phyloP scores from a whole-genome alignment of 1,284 basidiomycete genomes.

The Agroathelia rolfsii region DNA sequence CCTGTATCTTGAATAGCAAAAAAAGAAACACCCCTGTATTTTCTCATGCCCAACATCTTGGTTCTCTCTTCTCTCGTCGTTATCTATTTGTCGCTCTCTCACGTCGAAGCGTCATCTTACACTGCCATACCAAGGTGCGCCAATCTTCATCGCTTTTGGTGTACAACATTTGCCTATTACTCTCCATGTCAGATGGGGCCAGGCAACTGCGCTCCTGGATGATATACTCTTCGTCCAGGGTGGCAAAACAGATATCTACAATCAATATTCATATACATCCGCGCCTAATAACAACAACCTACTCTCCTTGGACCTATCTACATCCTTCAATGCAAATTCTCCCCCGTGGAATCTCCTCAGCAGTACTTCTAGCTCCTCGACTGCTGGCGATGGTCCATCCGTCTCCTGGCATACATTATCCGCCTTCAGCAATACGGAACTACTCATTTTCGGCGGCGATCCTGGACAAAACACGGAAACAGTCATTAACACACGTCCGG shows the following conservation, averaged over 20 bases:
- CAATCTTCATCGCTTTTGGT: too few relatives aligned
- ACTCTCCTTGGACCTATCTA: conserved; percentile 55
- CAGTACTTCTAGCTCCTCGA: conserved; percentile 33
- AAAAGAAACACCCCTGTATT: too few relatives aligned
- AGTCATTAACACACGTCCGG: conserved; percentile 38
- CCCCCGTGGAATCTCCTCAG: conserved; percentile 60
- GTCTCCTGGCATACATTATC: conserved; percentile 78
- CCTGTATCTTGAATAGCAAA: too few relatives aligned
- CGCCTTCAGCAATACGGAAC: conserved; percentile 39
- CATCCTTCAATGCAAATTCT: conserved; percentile 43
- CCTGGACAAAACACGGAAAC: conserved; percentile 48
- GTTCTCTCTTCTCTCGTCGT: too few relatives aligned
- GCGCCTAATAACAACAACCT: conserved; percentile 67
- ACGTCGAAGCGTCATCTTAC: too few relatives aligned
- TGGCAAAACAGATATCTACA: conserved; percentile 65
- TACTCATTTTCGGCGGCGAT: conserved; percentile 70
- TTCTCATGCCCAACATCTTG: too few relatives aligned
- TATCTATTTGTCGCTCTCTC: too few relatives aligned
- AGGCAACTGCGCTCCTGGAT: conserved; percentile 53
- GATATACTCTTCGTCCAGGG: conserved; percentile 65
- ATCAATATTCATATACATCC: conserved; percentile 59
- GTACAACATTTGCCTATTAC: too few relatives aligned
- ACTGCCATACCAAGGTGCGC: too few relatives aligned
- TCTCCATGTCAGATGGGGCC: conserved; percentile 89
- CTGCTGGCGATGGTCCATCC: conserved; percentile 39